phyloP scores from a whole-genome alignment of 257 asterid genomes.

The Ophiorrhiza pumila region DNA sequence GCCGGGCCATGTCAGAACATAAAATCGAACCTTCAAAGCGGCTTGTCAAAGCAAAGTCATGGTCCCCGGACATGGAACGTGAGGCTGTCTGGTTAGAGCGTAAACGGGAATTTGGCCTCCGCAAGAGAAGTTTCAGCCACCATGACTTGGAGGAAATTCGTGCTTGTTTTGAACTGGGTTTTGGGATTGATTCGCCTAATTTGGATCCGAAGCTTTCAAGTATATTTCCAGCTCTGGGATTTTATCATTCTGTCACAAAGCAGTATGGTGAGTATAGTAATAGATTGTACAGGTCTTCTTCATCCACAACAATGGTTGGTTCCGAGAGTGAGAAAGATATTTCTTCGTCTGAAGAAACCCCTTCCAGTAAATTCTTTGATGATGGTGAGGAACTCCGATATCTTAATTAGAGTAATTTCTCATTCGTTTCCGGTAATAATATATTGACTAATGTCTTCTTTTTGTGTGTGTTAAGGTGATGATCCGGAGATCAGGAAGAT shows the following conservation, averaged over 20 bases:
- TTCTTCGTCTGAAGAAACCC: conserved; percentile 27
- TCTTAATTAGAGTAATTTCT: not conserved
- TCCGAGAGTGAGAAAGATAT: conserved; percentile 33
- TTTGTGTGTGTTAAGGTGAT: not conserved
- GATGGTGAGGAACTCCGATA: conserved; percentile 37
- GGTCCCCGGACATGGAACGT: conserved; percentile 58
- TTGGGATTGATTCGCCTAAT: conserved; percentile 50
- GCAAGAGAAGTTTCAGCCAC: conserved; percentile 41
- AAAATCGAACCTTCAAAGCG: not conserved
- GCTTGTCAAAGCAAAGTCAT: conserved; percentile 54
- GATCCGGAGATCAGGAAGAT: conserved; percentile 50
- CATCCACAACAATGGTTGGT: conserved; percentile 25
- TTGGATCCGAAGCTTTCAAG: conserved; percentile 56
- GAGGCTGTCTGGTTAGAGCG: conserved; percentile 61
- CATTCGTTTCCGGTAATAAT: not conserved
- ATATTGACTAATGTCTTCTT: not conserved
- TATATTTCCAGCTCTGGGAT: conserved; percentile 64
- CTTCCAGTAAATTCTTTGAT: conserved; percentile 33
- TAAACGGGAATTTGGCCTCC: conserved; percentile 28
- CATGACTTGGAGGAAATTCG: conserved; percentile 72
- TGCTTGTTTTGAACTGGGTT: conserved; percentile 70
- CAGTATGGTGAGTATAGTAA: conserved; percentile 15
- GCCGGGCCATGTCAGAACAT: conserved; percentile 3
- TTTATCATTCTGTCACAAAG: conserved; percentile 51
- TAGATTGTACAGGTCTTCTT: conserved; percentile 41